Base-by-base conservation (phyloP, 352 stramenopile genomes). In the Globisporangium okanoganense region DNA sequence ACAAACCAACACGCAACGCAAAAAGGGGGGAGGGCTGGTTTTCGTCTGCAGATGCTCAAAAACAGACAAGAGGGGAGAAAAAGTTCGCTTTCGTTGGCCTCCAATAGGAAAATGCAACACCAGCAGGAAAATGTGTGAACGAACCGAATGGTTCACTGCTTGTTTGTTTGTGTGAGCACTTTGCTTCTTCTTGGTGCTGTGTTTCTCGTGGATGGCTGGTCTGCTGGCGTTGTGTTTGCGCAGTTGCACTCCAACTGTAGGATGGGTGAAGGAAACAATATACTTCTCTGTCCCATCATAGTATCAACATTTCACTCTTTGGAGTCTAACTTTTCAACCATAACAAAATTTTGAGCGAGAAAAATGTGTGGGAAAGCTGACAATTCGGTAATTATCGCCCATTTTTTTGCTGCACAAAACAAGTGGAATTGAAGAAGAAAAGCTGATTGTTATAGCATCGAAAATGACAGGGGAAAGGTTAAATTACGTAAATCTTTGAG, bases 191-290 rank as follows among this genome's bases (percentile, higher is more conserved):
- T 38, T 38, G 7, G 43, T 29, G 43, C 24, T 47, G 43, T 48
- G 41, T 48, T 38, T 13, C 33, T 38, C 10, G 33, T 38, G 33
- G 33, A 38, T 13, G 33, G 33, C 29, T 33, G 29, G 29, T 33
- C 29, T 49, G n/a, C n/a, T 49, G 22, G n/a, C 27, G 18, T 29
- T 27, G n/a, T 14, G 43, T 14, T 49, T 49, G 43, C 24, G 43
- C 14, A 27, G 41, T 16, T 48, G 43, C 33, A 38, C 33, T 65
- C 50, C 41, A 92, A n/a, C n/a, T n/a, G n/a, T n/a, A n/a, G n/a
- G n/a, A n/a, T n/a, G n/a, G n/a, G n/a, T n/a, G n/a, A n/a, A n/a
- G n/a, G n/a, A n/a, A n/a, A n/a, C n/a, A n/a, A n/a, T n/a, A 36
- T 40, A 40, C 35, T 40, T 40, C 35, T 40, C 35, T 40, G 35